Percentiles rank a stretch among this genome's conserved stretches.
Evolutionary conservation across 768 basidiomycete genomes (phyloP).

Genomic region (Cyclocybe aegerita): DNA sequence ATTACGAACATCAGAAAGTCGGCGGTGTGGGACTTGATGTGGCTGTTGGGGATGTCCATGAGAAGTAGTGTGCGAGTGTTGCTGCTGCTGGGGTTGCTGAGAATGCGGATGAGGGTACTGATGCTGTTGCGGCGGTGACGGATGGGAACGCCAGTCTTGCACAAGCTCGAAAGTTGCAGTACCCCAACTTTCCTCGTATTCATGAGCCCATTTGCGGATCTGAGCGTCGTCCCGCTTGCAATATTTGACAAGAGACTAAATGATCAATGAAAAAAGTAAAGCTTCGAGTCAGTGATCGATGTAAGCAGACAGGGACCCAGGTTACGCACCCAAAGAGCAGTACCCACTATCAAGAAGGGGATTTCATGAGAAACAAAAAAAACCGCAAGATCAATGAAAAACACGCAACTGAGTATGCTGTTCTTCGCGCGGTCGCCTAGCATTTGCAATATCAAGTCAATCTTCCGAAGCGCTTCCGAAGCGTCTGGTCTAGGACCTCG

Average conservation of each 20-base stretch:
- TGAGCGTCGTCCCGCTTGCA: slow-evolving; percentile 53
- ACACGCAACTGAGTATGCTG: slow-evolving; percentile 40
- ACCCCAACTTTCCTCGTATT: slow-evolving; percentile 70
- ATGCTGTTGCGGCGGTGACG: slow-evolving; percentile 35
- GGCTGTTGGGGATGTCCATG: slow-evolving; percentile 19
- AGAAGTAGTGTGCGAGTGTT: slow-evolving; percentile 16
- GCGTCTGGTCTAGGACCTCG: slow-evolving; percentile 36
- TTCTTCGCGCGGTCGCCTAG: slow-evolving; percentile 51
- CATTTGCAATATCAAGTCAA: slow-evolving; percentile 45
- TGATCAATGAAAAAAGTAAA: slow-evolving; percentile 8
- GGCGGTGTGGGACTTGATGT: slow-evolving; percentile 24
- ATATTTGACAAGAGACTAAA: slow-evolving; percentile 68
- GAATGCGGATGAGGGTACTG: slow-evolving; percentile 22
- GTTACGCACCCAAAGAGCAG: slow-evolving; percentile 58
- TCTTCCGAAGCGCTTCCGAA: slow-evolving; percentile 40
- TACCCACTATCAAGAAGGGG: slow-evolving; percentile 42
- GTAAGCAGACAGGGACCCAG: neutral
- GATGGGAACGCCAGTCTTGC: slow-evolving; percentile 35
- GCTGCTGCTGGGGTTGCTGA: slow-evolving; percentile 17
- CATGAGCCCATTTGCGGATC: slow-evolving; percentile 56
- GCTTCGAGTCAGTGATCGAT: slow-evolving; percentile 5
- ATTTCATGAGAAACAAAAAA: slow-evolving; percentile 7
- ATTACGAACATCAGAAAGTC: slow-evolving; percentile 32
- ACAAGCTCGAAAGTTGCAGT: slow-evolving; percentile 53
- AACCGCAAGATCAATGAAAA: slow-evolving; percentile 5